Base-by-base conservation (phyloP, 371 early-diverging fungal species). In the Lichtheimia hyalospora region DNA sequence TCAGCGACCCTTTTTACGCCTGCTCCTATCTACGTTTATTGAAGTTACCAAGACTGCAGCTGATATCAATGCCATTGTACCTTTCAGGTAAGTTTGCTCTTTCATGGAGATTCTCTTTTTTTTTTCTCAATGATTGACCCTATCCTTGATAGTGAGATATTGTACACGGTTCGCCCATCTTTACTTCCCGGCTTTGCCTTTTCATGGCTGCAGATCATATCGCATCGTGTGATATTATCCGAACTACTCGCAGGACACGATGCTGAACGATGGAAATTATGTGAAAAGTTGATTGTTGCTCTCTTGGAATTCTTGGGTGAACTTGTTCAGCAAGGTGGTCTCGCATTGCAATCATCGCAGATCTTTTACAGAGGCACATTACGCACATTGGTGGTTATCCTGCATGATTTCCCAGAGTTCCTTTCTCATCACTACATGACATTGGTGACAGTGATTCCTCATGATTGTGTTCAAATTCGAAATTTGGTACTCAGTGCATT, bases 371-470 rank as follows among this genome's bases (percentile, higher is more conserved):
- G 87, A 50, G 96, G 96, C 7, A 89, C 93, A 0, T 80, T 97
- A 7, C 87, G 97, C 20, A 86, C 96, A 8, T 70, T 96, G n/a
- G 82, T 98, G 27, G 90, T 96, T 1, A 69, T 98, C 5, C 73
- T 97, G 60, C 98, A 97, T 68, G 99, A 99, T 73, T 96, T 94
- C 74, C 99, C 98, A 39, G 96, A 96, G 70, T 99, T 98, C 71
- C 74, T 99, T 42, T 90, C 95, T 62, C 88, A 87, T 53, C 91
- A 96, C 61, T 94, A 95, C 66, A 88, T 92, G 56, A 81, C 87
- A 41, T 90, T 99, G 61, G 87, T 93, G 57, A 90, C 92, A 67
- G 89, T 88, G 15, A 93, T 99, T 51, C 99, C 99, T 1, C 80
- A 86, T 34, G 75, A 84, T 1, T 97, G 97, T 77, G 87, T 96